Evolutionary conservation across 2,329 filamentous ascomycete species (phyloP).

Genomic region (Colletotrichum eremochloae): DNA sequence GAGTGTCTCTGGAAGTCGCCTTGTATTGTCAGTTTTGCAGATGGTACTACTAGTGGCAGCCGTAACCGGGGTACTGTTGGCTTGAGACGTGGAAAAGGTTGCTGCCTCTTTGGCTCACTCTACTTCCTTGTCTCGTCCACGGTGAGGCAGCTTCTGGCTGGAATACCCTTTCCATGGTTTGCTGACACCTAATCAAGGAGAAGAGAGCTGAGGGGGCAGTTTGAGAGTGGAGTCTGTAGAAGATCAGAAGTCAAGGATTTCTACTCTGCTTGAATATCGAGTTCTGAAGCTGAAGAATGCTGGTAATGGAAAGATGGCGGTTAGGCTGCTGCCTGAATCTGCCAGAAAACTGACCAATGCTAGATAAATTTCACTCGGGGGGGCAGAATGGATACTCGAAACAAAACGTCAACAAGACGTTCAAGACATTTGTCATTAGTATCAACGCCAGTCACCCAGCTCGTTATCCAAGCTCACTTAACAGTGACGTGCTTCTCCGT

Average conservation of each 20-base stretch:
- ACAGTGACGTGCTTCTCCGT: conserved; percentile 7
- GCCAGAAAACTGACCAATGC: not conserved
- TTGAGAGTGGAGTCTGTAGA: not conserved
- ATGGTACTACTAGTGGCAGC: not conserved
- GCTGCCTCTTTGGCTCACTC: not conserved
- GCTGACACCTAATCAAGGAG: not conserved
- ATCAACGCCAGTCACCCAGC: not conserved
- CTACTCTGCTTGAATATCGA: not conserved
- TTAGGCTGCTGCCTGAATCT: conserved; percentile 26
- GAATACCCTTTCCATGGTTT: not conserved
- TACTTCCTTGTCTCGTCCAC: conserved; percentile 18
- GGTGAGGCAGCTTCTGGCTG: not conserved
- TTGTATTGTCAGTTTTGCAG: not conserved
- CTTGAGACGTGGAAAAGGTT: not conserved
- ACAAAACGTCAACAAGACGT: not conserved
- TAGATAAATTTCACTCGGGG: not conserved
- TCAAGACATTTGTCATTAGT: not conserved
- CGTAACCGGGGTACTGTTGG: too few relatives aligned
- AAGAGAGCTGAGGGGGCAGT: not conserved
- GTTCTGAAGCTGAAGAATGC: too few relatives aligned
- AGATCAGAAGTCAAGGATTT: not conserved
- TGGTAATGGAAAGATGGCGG: not conserved
- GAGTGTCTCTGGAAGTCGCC: conserved; percentile 12
- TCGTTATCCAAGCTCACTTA: not conserved
- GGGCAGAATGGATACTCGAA: not conserved